Evolutionary conservation across 768 basidiomycete genomes (phyloP).

Genomic region (Suillus subaureus): DNA sequence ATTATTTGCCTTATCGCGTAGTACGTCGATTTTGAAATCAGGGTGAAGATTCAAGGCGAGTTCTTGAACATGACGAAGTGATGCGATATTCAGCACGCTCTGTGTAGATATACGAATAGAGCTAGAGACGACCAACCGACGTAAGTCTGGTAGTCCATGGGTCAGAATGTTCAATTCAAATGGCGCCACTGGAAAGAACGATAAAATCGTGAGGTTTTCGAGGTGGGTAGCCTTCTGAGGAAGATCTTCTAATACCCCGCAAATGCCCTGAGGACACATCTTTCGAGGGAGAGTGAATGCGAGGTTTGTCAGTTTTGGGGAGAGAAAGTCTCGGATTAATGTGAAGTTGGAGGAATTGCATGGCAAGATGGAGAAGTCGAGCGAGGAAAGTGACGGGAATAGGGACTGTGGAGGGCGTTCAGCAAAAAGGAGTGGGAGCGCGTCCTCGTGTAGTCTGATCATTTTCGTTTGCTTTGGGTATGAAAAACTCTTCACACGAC

Average conservation of each 20-base stretch:
- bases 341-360: conserved; percentile 21
- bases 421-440: conserved; percentile 22
- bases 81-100: conserved; percentile 23
- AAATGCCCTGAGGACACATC: conserved; percentile 19
- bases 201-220: conserved; percentile 26
- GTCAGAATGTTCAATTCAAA: conserved; percentile 20
- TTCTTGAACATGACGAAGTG: conserved; percentile 27
- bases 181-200: conserved; percentile 13
- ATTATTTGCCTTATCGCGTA: conserved; percentile 12
- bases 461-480: conserved; percentile 25
- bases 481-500: conserved; percentile 25
- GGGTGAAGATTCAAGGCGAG: conserved; percentile 22
- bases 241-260: conserved; percentile 26
- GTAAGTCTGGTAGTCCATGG: conserved; percentile 23
- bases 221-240: conserved; percentile 19
- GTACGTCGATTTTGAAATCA: conserved; percentile 20
- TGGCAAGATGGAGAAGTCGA: conserved; percentile 32
- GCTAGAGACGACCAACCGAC: conserved; percentile 26
- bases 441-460: conserved; percentile 28
- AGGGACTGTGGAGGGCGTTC: conserved; percentile 23
- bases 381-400: conserved; percentile 27
- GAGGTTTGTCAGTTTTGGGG: conserved; percentile 23
- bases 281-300: conserved; percentile 28
- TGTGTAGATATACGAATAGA: conserved; percentile 26
- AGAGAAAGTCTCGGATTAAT: conserved; percentile 22